A percentile compares a stretch with the other conserved stretches of the same genome.
Evolutionary conservation across 2,329 filamentous ascomycete genomes (phyloP).

Genomic region (Endothia cerciana): DNA sequence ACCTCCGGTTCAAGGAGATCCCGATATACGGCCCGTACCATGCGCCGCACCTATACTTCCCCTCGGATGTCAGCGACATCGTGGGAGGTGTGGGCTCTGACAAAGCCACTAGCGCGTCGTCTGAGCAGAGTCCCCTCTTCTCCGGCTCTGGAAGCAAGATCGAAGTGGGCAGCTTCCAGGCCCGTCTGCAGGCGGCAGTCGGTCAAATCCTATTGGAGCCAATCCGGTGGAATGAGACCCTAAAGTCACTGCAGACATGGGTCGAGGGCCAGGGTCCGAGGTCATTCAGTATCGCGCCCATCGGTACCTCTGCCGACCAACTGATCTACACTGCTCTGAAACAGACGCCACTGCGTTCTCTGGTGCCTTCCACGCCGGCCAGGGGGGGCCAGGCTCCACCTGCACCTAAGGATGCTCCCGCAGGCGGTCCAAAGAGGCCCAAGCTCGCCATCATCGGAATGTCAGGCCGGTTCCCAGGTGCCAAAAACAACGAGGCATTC

Average conservation of each 20-base stretch:
- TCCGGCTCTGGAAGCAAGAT: neutral
- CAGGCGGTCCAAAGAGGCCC: neutral
- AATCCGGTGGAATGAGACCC: constrained; percentile 8
- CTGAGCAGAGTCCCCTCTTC: neutral
- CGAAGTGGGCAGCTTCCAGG: neutral
- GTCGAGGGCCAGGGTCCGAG: no score
- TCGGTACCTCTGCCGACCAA: constrained; percentile 16
- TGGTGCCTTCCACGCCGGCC: neutral
- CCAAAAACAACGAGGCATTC: constrained; percentile 11
- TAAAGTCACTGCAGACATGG: constrained; percentile 3
- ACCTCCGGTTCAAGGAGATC: neutral
- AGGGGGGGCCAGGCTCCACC: no score
- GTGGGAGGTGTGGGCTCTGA: neutral
- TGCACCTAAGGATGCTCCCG: neutral
- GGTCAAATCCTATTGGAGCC: constrained; percentile 3
- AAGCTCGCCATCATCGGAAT: constrained; percentile 14
- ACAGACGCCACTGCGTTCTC: constrained; percentile 8
- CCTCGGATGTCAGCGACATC: neutral
- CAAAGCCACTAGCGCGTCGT: neutral
- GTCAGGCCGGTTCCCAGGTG: constrained; percentile 12
- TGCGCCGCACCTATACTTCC: neutral
- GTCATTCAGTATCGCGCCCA: constrained; percentile 2
- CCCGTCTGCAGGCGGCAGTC: neutral
- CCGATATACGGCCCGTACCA: neutral
- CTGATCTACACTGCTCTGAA: constrained; percentile 12